Conservation (phyloP, 768 basidiomycete genomes). For the Termitomyces heimii region DNA sequence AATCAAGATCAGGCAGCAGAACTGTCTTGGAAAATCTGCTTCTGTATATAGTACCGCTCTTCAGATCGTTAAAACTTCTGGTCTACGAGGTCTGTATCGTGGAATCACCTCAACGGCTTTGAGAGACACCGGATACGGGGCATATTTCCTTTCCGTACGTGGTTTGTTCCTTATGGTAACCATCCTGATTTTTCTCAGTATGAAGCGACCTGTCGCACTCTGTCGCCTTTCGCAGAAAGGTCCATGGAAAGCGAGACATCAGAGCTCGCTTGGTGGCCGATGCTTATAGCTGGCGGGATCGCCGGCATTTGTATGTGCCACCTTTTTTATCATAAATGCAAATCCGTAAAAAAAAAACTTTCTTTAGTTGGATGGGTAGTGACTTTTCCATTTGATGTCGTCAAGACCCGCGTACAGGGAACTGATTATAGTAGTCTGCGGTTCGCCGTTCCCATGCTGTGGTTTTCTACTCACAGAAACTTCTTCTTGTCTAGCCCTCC, state of each 20-base stretch:
- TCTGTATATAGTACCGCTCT: conserved; percentile 49
- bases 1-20: conserved; percentile 82
- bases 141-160: conserved; percentile 76
- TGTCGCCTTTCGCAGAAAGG: conserved; percentile 15
- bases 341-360: background rate
- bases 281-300: conserved; percentile 68
- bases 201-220: conserved; percentile 55
- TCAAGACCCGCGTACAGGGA: conserved; percentile 86
- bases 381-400: conserved; percentile 86
- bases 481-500: background rate
- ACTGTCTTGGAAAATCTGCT: conserved; percentile 38
- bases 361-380: conserved; percentile 59
- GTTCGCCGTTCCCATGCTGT: background rate
- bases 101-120: conserved; percentile 70
- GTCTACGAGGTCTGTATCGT: conserved; percentile 67
- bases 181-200: conserved; percentile 27
- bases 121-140: conserved; percentile 78
- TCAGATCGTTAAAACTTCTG: conserved; percentile 48
- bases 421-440: conserved; percentile 15
- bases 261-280: conserved; percentile 44
- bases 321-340: background rate
- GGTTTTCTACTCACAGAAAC: background rate
- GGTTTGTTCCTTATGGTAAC: background rate
- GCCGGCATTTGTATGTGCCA: conserved; percentile 53
- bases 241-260: conserved; percentile 9